phyloP scores from a whole-genome alignment of 257 asterid genomes.

The Primulina tabacum region DNA sequence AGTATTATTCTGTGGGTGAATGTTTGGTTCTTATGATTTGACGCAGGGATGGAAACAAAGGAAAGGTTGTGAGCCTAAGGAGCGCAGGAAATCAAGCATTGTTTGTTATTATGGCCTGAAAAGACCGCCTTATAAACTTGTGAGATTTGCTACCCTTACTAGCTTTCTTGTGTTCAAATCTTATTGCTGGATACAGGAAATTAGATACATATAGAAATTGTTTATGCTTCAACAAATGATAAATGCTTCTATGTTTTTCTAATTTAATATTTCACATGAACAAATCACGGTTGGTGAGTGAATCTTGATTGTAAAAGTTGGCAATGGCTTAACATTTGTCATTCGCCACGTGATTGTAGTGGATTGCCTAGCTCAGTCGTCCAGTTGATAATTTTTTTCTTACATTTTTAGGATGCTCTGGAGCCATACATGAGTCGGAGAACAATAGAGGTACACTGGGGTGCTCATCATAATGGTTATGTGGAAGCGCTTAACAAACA shows the following conservation, averaged over 20 bases:
- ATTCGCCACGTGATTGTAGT: background rate
- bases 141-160: conserved; percentile 33
- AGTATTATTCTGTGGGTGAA: background rate
- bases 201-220: background rate
- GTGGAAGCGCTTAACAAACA: conserved; percentile 86
- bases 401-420: conserved; percentile 60
- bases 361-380: background rate
- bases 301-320: background rate
- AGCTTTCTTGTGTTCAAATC: background rate
- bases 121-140: conserved; percentile 76
- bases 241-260: background rate
- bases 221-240: background rate
- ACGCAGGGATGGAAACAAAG: conserved; percentile 53
- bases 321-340: background rate
- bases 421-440: conserved; percentile 84
- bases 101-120: conserved; percentile 75
- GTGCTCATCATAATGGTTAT: conserved; percentile 75
- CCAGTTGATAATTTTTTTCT: conserved; percentile 5
- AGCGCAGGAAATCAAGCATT: conserved; percentile 33
- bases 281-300: background rate
- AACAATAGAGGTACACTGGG: conserved; percentile 89
- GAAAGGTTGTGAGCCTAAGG: conserved; percentile 19
- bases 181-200: background rate
- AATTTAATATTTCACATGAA: background rate
- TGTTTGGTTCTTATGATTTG: conserved; percentile 17